These are phyloP conservation scores for Hypoxylon rubiginosum DNA, from an alignment of 2,329 filamentous ascomycete genomes.

Conservation along the genomic window DNA sequence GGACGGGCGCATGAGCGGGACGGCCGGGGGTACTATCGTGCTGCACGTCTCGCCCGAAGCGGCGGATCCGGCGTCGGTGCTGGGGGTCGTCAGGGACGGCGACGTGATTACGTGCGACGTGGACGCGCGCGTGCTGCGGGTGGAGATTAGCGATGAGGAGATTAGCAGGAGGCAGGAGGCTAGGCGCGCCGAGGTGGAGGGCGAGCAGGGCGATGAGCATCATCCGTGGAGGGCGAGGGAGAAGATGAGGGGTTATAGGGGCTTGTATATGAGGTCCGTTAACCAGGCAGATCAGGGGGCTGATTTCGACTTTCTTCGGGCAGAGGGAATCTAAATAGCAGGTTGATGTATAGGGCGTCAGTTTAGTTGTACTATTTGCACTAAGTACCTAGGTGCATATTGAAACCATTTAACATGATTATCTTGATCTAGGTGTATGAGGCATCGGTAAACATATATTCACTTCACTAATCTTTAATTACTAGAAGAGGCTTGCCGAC, in stretches of 20 bases:
- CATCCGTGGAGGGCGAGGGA: slow-evolving; percentile 55
- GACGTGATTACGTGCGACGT: slow-evolving; percentile 85
- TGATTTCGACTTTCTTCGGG: slow-evolving; percentile 73
- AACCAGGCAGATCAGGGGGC: slow-evolving; percentile 71
- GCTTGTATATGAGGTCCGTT: slow-evolving; percentile 70
- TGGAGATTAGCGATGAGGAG: slow-evolving; percentile 78
- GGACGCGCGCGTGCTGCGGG: slow-evolving; percentile 69
- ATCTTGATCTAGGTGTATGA: no score
- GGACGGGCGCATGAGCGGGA: slow-evolving; percentile 88
- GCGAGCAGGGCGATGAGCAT: slow-evolving; percentile 35
- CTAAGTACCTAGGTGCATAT: not conserved
- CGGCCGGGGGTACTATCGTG: slow-evolving; percentile 89
- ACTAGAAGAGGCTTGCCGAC: slow-evolving; percentile 55
- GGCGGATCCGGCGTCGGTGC: slow-evolving; percentile 78
- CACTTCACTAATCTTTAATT: slow-evolving; percentile 39
- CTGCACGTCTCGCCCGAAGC: slow-evolving; percentile 90
- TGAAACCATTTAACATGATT: not conserved
- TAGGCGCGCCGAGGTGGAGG: slow-evolving; percentile 65
- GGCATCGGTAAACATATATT: not conserved
- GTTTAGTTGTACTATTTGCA: not conserved
- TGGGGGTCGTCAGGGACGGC: slow-evolving; percentile 81
- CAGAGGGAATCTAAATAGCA: slow-evolving; percentile 42
- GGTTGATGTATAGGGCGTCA: slow-evolving; percentile 41
- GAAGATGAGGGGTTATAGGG: slow-evolving; percentile 67
- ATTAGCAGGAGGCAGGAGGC: slow-evolving; percentile 70